phyloP scores from a whole-genome alignment of 768 basidiomycete species.

The Suillus ampliporus region DNA sequence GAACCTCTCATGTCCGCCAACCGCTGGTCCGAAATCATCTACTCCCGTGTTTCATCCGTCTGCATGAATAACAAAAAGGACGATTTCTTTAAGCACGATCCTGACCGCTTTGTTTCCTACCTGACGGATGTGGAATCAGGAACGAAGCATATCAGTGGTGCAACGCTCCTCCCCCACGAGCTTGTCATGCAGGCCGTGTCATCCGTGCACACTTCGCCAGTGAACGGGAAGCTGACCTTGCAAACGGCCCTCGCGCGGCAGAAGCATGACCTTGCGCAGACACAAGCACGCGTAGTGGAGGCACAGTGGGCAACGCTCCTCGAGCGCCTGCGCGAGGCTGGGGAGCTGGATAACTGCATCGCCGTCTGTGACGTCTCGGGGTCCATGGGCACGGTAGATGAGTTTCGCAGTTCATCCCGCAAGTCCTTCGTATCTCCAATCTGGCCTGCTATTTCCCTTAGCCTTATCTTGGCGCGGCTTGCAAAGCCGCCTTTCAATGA shows the following conservation, averaged over 20 bases:
- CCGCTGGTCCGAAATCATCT: conserved; percentile 61
- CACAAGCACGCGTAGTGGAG: conserved; percentile 54
- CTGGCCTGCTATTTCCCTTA: conserved; percentile 65
- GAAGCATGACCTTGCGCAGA: conserved; percentile 37
- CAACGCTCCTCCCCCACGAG: conserved; percentile 69
- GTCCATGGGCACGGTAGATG: conserved; percentile 60
- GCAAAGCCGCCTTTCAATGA: conserved; percentile 68
- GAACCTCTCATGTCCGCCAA: conserved; percentile 69
- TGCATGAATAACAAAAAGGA: conserved; percentile 66
- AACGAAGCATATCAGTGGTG: conserved; percentile 62
- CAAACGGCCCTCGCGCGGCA: conserved; percentile 28
- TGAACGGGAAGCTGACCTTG: not conserved
- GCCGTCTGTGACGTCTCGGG: conserved; percentile 80
- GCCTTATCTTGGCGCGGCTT: conserved; percentile 66
- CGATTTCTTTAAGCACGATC: conserved; percentile 63
- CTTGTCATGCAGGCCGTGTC: conserved; percentile 49
- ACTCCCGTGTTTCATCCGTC: conserved; percentile 61
- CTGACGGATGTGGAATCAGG: conserved; percentile 61
- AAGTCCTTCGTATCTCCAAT: conserved; percentile 49
- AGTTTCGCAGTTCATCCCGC: too few species aligned
- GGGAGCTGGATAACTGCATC: conserved; percentile 62
- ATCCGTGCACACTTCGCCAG: not conserved
- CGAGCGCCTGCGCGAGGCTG: conserved; percentile 54
- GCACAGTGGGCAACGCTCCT: conserved; percentile 73
- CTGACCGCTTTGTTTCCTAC: conserved; percentile 61